Conservation (phyloP, 1,284 basidiomycete species). For the Chondrostereum purpureum region DNA sequence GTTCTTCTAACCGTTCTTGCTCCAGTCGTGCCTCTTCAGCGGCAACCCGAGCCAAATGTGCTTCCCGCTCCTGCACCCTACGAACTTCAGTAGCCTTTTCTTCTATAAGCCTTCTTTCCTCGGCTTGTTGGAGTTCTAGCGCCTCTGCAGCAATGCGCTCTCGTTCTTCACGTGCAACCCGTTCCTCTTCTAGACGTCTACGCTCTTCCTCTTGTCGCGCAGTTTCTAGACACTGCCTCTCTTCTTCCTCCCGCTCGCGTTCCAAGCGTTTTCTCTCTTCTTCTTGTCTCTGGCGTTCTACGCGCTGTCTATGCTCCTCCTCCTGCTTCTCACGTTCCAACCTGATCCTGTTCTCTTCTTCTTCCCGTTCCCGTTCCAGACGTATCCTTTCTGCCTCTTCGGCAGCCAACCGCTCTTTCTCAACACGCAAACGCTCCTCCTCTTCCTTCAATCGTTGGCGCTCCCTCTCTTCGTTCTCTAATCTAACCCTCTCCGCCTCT, state of each 20-base stretch:
- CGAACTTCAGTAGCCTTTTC: slow-evolving; percentile 21
- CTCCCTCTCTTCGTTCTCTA: slow-evolving; percentile 24
- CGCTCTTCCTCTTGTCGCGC: slow-evolving; percentile 20
- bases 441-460: slow-evolving; percentile 26
- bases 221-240: slow-evolving; percentile 23
- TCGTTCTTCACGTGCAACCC: slow-evolving; percentile 10
- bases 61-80: slow-evolving; percentile 25
- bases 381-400: slow-evolving; percentile 10
- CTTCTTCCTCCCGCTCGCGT: slow-evolving; percentile 25
- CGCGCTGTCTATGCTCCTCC: slow-evolving; percentile 17
- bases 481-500: slow-evolving; percentile 23
- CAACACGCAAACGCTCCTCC: slow-evolving; percentile 25
- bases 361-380: slow-evolving; percentile 13
- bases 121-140: no score
- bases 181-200: slow-evolving; percentile 10
- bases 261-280: slow-evolving; percentile 22
- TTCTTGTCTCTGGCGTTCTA: slow-evolving; percentile 21
- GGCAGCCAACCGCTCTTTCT: slow-evolving; percentile 18
- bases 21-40: slow-evolving; percentile 20
- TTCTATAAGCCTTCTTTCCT: no score
- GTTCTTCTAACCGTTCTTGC: slow-evolving; percentile 24
- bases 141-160: slow-evolving; percentile 19
- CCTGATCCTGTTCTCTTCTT: slow-evolving; percentile 10
- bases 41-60: slow-evolving; percentile 20
- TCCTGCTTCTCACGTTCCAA: neutral